A percentile compares a stretch with the other conserved stretches of the same genome.
phyloP scores from a whole-genome alignment of 208 protist species.

The Blastocrithidia nonstop region DNA sequence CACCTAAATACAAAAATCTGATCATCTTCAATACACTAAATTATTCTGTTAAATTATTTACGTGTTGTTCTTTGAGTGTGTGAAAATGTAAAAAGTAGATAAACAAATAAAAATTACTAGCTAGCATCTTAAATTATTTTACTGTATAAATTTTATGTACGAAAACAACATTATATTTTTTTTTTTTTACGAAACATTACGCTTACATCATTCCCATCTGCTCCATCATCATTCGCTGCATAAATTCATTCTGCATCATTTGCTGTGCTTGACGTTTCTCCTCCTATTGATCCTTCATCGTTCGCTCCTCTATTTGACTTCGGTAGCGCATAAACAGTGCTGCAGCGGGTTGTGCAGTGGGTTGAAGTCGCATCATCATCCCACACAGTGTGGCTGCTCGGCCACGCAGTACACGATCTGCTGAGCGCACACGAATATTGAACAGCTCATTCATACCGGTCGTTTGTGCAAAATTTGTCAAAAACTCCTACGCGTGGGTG shows the following conservation, averaged over 20 bases:
- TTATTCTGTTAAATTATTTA: too few relatives aligned
- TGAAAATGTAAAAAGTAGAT: neutral
- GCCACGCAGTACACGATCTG: conserved; percentile 43
- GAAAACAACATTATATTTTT: neutral
- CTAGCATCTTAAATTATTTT: neutral
- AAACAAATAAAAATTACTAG: neutral
- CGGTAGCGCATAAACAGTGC: conserved; percentile 47
- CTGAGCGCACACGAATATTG: conserved; percentile 50
- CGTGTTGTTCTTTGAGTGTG: too few relatives aligned
- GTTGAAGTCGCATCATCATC: conserved; percentile 30
- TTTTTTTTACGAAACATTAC: conserved; percentile 9
- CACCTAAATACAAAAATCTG: too few relatives aligned
- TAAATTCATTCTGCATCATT: conserved; percentile 68
- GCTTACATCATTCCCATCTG: conserved; percentile 61
- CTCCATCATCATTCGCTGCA: conserved; percentile 83
- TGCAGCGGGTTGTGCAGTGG: conserved; percentile 13
- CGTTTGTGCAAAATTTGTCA: conserved; percentile 25
- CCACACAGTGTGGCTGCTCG: conserved; percentile 49
- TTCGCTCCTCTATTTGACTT: conserved; percentile 51
- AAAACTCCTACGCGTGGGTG: conserved; percentile 31
- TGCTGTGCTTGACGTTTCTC: conserved; percentile 62
- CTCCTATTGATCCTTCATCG: conserved; percentile 65
- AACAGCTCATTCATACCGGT: conserved; percentile 42
- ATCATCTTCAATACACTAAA: too few relatives aligned
- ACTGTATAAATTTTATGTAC: neutral